Evolutionary conservation across 805 yeast species (phyloP), one percentile per base, ranked within the genome.

Genomic region (Clavispora fructus): DNA sequence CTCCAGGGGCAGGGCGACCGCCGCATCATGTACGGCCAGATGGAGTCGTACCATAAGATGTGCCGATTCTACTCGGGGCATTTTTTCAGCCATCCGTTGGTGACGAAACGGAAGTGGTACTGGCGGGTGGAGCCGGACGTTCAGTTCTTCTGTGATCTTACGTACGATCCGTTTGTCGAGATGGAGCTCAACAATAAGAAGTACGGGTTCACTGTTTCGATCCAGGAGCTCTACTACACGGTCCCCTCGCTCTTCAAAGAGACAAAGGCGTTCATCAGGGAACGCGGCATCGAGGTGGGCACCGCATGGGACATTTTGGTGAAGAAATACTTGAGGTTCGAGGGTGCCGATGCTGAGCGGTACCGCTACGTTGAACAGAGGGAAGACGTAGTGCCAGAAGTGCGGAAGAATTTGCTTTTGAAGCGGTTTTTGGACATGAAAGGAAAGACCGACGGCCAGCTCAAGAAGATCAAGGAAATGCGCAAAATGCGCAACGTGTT

Each of bases 111-210:
- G 46, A 89, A 90, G 50, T 92, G 96, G 95, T 92, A 90, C 67
- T 91, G 97, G 97, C 75, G 98, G 46, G 89, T 94, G 11, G 99
- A 94, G 64, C 98, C 98, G 3, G 85, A 85, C 53, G 94, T 92
- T 35, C 83, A 87, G 53, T 89, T 88, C 60, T 89, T 75, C 62
- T 92, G 99, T 66, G 97, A 92, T 63, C 65, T 90, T 45, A 85
- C 96, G 0, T 89, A 91, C 65, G 98, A 92, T 65, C 96, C 97
- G 12, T 94, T 92, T 59, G 54, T 75, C 13, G 88, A 85, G 57
- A 89, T 92, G 97, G 78, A 78, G 42, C 71, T 69, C 41, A 58
- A 61, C 48, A 77, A 79, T 39, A 91, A 91, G 64, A 78, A 76
- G 54, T 91, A 91, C 60, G 98, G 96, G 0, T 94, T 87, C 63